Percentiles rank a stretch among this genome's conserved stretches.
Conservation (phyloP, 441 rosid species). For the Melianthus villosus region DNA sequence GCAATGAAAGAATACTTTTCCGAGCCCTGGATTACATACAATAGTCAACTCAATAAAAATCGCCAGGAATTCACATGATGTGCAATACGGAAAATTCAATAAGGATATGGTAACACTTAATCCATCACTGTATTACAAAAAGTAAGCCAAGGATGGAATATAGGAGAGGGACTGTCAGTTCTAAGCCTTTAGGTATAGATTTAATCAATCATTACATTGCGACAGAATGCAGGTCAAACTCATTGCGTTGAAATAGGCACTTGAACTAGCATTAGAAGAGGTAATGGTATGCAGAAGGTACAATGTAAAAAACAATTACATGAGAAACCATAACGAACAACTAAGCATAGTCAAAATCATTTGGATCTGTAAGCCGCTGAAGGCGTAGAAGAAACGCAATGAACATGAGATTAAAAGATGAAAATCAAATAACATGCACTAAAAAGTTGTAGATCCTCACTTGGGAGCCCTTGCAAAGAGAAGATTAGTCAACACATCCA, state of each 20-base stretch:
- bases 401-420: constrained; percentile 4
- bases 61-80: too few species aligned
- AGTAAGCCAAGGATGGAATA: too few species aligned
- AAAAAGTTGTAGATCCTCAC: constrained; percentile 35
- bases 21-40: constrained; percentile 54
- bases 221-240: too few species aligned
- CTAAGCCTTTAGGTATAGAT: too few species aligned
- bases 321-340: not conserved
- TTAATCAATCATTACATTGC: not conserved
- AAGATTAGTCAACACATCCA: constrained; percentile 91
- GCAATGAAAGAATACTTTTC: constrained; percentile 74
- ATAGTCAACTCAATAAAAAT: constrained; percentile 8
- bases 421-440: constrained; percentile 3
- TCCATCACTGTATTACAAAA: not conserved
- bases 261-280: not conserved
- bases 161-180: too few species aligned
- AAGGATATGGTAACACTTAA: not conserved
- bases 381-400: too few species aligned
- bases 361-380: too few species aligned
- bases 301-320: not conserved
- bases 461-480: constrained; percentile 97
- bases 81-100: constrained; percentile 3
- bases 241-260: not conserved
- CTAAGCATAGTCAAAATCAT: too few species aligned
- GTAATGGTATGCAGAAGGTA: constrained; percentile 1